Evolutionary conservation across 1,139 yeast species (phyloP), one percentile per base, ranked within the genome.

Genomic region (Blastobotrys petasosporus): DNA sequence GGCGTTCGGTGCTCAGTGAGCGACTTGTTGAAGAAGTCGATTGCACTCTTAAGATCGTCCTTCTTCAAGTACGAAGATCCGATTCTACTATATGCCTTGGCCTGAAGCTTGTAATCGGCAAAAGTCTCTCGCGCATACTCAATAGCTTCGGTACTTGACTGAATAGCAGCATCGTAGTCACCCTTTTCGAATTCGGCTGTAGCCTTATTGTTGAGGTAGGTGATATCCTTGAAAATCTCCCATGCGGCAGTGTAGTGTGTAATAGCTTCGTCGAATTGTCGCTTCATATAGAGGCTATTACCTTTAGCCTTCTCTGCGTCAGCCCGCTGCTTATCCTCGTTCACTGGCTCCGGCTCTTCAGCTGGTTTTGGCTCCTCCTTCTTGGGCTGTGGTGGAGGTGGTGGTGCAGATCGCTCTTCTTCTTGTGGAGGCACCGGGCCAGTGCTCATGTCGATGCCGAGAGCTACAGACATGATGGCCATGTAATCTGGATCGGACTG

Each of bases 111-210:
- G 71, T 88, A 94, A 66, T 92, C 97, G 15, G 97, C 90, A 68
- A 94, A 85, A 65, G 77, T 63, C 55, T 84, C 94, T 69, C 96
- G 80, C 54, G 96, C 97, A 64, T 85, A 79, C 41, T 86, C 96
- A 52, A 92, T 76, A 13, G 98, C 97, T 48, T 71, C 70, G 56
- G 79, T 71, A 67, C 97, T 84, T 4, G 97, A 86, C 48, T 74
- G 69, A 54, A 92, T 84, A 34, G 96, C 90, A 12, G 81, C 69
- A 49, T 87, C 95, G 60, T 78, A 86, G 60, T 88, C 97, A 50
- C 94, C 96, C 67, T 90, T 88, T 69, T 94, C 99, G 60, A 70
- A 92, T 67, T 92, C 96, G 28, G 98, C 98, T 46, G 99, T 98
- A 32, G 98, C 94, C 62, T 94, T 80, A 74, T 94, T 94, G 73